These are phyloP conservation scores for Pouteria glomerata DNA, from an alignment of 148 eudicot species.

Conservation along the genomic window DNA sequence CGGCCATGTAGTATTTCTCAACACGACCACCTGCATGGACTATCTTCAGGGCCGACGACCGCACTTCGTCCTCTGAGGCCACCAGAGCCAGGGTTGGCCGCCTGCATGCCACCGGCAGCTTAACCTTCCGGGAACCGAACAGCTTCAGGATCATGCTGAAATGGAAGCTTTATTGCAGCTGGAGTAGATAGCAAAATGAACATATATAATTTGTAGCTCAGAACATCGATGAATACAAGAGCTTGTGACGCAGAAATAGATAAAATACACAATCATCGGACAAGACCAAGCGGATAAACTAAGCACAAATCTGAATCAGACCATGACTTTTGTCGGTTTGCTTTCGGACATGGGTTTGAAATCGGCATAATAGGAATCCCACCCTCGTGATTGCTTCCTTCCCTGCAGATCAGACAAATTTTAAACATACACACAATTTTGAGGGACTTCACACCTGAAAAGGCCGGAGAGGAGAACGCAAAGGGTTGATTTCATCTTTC, in stretches of 20 bases:
- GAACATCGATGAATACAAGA: too few relatives aligned
- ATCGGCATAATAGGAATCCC: too few relatives aligned
- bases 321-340: neutral
- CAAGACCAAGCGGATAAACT: too few relatives aligned
- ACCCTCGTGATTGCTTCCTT: too few relatives aligned
- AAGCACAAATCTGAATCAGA: neutral
- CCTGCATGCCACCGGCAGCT: neutral
- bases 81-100: neutral
- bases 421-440: too few relatives aligned
- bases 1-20: constrained; percentile 40
- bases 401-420: too few relatives aligned
- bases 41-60: constrained; percentile 33
- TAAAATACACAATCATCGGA: too few relatives aligned
- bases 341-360: neutral
- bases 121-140: constrained; percentile 8
- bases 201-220: too few relatives aligned
- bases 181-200: too few relatives aligned
- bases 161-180: too few relatives aligned
- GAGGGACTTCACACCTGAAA: too few relatives aligned
- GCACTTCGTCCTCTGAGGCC: neutral
- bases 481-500: neutral
- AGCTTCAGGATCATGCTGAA: constrained; percentile 21
- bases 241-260: too few relatives aligned
- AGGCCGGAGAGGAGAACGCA: neutral
- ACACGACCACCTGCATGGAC: constrained; percentile 29